These are phyloP conservation scores for Clavulina sp. DNA, from an alignment of 768 basidiomycete species.

Conservation along the genomic window DNA sequence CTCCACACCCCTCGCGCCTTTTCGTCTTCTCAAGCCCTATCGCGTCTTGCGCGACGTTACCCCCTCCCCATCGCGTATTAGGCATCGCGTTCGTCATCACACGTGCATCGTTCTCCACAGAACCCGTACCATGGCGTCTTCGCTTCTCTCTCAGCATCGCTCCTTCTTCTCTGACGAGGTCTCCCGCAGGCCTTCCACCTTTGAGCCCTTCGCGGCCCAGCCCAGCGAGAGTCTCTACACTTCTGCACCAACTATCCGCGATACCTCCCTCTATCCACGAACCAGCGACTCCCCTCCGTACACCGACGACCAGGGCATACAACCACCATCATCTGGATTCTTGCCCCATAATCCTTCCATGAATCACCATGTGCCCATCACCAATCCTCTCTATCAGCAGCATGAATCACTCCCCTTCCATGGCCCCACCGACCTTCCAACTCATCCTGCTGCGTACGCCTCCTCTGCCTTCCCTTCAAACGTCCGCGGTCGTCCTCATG, in stretches of 20 bases:
- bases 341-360: not conserved
- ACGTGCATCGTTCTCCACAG: not conserved
- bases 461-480: too few relatives aligned
- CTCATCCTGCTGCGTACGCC: too few relatives aligned
- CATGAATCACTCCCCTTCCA: not conserved
- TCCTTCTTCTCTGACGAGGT: conserved; percentile 49
- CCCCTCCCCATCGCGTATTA: not conserved
- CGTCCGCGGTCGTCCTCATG: too few relatives aligned
- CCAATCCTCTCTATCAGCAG: not conserved
- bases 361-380: not conserved
- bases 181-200: conserved; percentile 71
- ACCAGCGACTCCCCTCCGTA: conserved; percentile 36
- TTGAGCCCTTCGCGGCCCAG: conserved; percentile 43
- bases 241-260: conserved; percentile 33
- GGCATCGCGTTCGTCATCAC: not conserved
- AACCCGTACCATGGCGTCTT: conserved; percentile 12
- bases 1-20: conserved; percentile 8
- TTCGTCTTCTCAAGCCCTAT: not conserved
- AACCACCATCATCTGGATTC: not conserved
- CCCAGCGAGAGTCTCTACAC: conserved; percentile 22
- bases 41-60: not conserved
- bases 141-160: conserved; percentile 7
- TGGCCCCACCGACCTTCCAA: not conserved
- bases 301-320: conserved; percentile 17
- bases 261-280: conserved; percentile 23